Base-by-base conservation (phyloP, 768 basidiomycete genomes). In the Tricholoma sp. region DNA sequence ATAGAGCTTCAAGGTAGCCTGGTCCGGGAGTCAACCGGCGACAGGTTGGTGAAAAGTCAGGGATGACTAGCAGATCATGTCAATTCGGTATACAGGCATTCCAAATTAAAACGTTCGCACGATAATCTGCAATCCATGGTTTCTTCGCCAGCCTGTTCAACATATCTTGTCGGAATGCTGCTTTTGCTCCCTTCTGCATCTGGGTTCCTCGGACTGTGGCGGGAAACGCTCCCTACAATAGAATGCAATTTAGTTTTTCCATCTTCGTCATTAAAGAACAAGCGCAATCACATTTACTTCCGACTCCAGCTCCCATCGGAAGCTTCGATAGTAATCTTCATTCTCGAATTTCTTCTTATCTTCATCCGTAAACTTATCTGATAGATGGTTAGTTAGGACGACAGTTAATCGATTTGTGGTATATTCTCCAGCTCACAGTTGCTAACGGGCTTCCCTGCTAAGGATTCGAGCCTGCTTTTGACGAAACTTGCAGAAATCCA, bases 1-100 rank as follows among this genome's bases (percentile, higher is more conserved):
- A 82, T 2, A 88, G 68, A 0, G 86, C 82, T 60, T 87, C 84
- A 32, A 88, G 74, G 63, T 85, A 88, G 6, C 86, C 85, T 9
- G 83, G 83, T 0, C 84, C 86, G 1, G 85, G 83, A 0, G 86
- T 88, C 49, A 86, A 67, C n/a, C 86, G 75, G 28, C 84, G 75
- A 67, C 85, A 88, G 4, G 72, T 76, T 13, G 84, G 78, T 5
- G 78, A 70, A 60, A 85, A 87, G 47, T 79, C 70, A 11, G 85
- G 84, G 24, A 85, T 72, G n/a, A 85, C 82, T 84, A 47, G 57
- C 31, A 24, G 12, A 39, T 50, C 54, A 24, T 15, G 57, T 33
- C 39, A 29, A 31, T 29, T 24, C 13, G 3, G 24, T 31, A 10
- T 7, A 29, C 12, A 17, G 7, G 42, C 39, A 37, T 12, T 24